A percentile compares a stretch with the other conserved stretches of the same genome.
Conservation (phyloP, 768 basidiomycete species). For the Russula dissimulans region DNA sequence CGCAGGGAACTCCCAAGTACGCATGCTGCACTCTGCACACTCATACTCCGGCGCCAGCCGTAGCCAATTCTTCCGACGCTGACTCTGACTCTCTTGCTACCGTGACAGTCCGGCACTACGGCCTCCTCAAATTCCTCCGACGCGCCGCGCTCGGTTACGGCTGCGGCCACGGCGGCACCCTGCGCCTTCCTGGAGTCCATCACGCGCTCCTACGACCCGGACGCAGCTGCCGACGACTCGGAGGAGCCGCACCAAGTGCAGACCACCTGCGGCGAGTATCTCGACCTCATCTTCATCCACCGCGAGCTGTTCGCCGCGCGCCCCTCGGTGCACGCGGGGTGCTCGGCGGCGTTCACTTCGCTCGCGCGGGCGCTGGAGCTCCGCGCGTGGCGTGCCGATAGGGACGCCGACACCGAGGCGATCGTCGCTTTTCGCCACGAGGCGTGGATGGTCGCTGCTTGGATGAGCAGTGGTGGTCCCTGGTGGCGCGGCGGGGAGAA, state of each 20-base stretch:
- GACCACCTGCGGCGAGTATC: conserved; percentile 66
- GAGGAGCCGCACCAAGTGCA: conserved; percentile 22
- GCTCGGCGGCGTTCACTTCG: conserved; percentile 55
- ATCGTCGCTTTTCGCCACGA: conserved; percentile 61
- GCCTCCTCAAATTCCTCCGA: conserved; percentile 20
- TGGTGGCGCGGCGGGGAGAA: conserved; percentile 19
- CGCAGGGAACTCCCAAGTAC: conserved; percentile 17
- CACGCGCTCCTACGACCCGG: conserved; percentile 21
- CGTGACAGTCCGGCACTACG: conserved; percentile 15
- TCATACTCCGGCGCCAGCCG: neutral
- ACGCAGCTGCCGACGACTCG: conserved; percentile 9
- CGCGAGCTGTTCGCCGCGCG: conserved; percentile 57
- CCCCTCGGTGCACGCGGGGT: conserved; percentile 54
- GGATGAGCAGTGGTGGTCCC: conserved; percentile 15
- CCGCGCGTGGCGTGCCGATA: conserved; percentile 60
- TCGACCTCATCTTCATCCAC: conserved; percentile 72
- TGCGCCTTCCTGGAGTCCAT: conserved; percentile 28
- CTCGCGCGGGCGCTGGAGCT: conserved; percentile 55
- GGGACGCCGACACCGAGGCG: conserved; percentile 62
- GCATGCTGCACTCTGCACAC: neutral
- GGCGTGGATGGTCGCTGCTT: conserved; percentile 43
- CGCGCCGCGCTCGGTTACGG: neutral
- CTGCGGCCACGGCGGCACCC: neutral
- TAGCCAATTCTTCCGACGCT: neutral
- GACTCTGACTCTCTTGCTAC: too few relatives aligned